Conservation (phyloP, 2,329 filamentous ascomycete genomes). For the Arachnopeziza araneosa region DNA sequence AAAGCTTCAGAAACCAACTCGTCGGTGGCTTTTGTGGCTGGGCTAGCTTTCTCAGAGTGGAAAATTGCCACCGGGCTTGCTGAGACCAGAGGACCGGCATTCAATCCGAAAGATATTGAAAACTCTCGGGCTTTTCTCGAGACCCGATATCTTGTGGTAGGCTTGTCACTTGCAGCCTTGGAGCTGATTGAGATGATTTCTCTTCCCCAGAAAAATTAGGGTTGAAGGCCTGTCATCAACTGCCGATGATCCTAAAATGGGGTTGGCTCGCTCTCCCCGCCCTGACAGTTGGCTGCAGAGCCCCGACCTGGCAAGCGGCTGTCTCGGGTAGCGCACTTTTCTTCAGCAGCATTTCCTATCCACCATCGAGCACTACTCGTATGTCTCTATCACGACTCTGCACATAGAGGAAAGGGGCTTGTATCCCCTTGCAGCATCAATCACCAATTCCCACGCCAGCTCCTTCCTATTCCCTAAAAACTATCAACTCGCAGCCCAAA, state of each 20-base stretch:
- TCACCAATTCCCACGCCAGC: no score
- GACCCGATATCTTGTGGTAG: background rate
- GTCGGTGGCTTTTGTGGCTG: background rate
- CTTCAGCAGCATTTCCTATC: no score
- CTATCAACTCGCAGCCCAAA: constrained; percentile 8
- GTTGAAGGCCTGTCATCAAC: no score
- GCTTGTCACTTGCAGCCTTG: background rate
- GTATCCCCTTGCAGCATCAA: no score
- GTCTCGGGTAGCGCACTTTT: no score
- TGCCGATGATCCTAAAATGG: no score
- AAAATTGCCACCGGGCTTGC: background rate
- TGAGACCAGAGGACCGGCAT: background rate
- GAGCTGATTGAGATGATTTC: background rate
- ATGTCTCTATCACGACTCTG: no score
- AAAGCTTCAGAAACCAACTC: background rate
- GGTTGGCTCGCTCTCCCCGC: no score
- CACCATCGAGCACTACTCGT: no score
- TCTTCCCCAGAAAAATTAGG: background rate
- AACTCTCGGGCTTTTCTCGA: background rate
- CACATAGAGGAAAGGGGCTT: no score
- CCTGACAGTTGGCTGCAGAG: no score
- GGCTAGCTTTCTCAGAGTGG: background rate
- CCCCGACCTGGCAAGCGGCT: no score
- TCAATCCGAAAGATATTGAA: background rate
- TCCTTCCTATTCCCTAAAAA: constrained; percentile 6